Evolutionary conservation across 768 basidiomycete genomes (phyloP), one percentile per base, ranked within the genome.

Genomic region (Neoboletus brunneissimus): DNA sequence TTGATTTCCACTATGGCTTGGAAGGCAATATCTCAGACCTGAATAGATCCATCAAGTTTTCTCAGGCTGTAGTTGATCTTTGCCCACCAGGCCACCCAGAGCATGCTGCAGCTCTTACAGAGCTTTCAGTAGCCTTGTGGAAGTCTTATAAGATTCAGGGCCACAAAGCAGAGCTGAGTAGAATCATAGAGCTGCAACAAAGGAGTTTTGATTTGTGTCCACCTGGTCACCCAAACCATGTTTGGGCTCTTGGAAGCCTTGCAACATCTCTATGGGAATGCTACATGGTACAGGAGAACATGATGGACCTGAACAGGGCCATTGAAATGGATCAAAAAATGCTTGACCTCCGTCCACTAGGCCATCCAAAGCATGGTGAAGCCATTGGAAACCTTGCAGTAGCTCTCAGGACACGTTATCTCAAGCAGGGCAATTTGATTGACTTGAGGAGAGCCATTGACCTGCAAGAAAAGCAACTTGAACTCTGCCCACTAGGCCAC

Each of bases 241-340:
- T 25, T 25, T 5, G 5, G 10, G 10, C 20, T 20, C 40, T 20
- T 41, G 20, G 20, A 9, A 4, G 4, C 5, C 20, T 41, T 41
- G 11, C n/a, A 20, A 0, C 1, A 12, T 20, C 18, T 11, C 11
- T 41, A 2, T 0, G 1, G 20, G 0, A 20, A 0, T 2, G 5
- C 3, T 12, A 20, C 11, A 12, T 12, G 0, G 5, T 20, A 2
- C 40, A 41, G 11, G 20, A 11, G 4, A 12, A 41, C 4, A 2
- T 20, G 4, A 3, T 20, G 12, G 40, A 41, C 5, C 40, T 41
- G n/a, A 22, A 41, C 12, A 22, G 2, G 40, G 12, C 12, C 40
- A 41, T 41, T 13, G 12, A 22, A 3, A 22, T 41, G 12, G 10
- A 2, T 6, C 11, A 41, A 41, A 12, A 20, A 13, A 41, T 11